phyloP scores from a whole-genome alignment of 1,284 basidiomycete genomes.

The Ustilago nuda region DNA sequence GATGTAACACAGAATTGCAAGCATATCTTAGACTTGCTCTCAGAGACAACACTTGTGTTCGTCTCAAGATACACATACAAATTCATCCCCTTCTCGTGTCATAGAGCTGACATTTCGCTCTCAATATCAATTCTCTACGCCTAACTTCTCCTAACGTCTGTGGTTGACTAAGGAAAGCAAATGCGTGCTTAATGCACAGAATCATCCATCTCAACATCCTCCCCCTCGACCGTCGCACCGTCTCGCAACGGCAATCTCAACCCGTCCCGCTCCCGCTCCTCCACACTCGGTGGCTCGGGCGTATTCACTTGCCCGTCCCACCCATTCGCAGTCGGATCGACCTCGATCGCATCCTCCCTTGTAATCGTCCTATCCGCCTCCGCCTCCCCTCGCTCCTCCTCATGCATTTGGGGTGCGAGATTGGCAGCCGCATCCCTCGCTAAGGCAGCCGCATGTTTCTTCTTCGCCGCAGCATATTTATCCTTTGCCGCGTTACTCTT shows the following conservation, averaged over 20 bases:
- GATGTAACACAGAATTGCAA: no score
- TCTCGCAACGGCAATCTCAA: no score
- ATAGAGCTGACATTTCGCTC: no score
- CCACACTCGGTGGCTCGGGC: background rate
- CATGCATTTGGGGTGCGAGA: conserved; percentile 6
- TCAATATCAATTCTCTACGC: no score
- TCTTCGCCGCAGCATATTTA: conserved; percentile 38
- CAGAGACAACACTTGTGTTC: no score
- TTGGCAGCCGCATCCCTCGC: conserved; percentile 27
- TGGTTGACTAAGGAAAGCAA: no score
- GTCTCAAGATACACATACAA: no score
- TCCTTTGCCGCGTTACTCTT: conserved; percentile 28
- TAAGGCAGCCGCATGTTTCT: conserved; percentile 33
- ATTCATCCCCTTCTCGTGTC: no score
- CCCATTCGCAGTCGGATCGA: background rate
- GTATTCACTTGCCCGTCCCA: background rate
- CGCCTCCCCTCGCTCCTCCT: background rate
- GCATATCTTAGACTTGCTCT: no score
- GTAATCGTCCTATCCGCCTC: conserved; percentile 9
- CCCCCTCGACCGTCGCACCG: no score
- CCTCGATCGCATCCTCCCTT: background rate
- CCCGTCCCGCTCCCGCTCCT: background rate
- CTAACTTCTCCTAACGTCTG: no score
- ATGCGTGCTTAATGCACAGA: background rate
- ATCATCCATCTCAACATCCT: conserved; percentile 1